These are phyloP conservation scores for Aspergillus latus DNA, from an alignment of 2,329 filamentous ascomycete species.

Conservation along the genomic window DNA sequence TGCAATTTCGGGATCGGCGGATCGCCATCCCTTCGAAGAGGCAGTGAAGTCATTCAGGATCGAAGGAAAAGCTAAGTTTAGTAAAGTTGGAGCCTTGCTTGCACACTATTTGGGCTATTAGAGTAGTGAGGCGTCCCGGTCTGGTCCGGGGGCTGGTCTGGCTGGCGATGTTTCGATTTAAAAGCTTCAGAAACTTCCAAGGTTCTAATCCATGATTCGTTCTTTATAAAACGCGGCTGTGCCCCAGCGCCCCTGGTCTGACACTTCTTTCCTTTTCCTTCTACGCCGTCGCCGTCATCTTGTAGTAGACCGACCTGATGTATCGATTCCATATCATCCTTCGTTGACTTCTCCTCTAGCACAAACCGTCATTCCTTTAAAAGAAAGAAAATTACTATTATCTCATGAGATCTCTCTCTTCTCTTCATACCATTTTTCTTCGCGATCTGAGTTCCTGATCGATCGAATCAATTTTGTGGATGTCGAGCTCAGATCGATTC, in stretches of 20 bases:
- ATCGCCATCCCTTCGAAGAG: slow-evolving; percentile 2
- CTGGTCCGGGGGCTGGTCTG: slow-evolving; percentile 1
- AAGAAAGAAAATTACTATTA: neutral
- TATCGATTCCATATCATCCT: slow-evolving; percentile 3
- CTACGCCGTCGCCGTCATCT: neutral
- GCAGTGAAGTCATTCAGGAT: slow-evolving; percentile 8
- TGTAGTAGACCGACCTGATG: slow-evolving; percentile 1
- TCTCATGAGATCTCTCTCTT: neutral
- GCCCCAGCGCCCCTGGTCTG: neutral
- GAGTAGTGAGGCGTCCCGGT: slow-evolving; percentile 9
- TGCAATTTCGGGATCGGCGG: neutral
- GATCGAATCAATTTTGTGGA: slow-evolving; percentile 12
- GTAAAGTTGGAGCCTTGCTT: slow-evolving; percentile 15
- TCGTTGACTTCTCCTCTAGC: neutral
- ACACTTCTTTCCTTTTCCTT: neutral
- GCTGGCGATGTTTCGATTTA: slow-evolving; percentile 7
- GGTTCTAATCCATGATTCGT: neutral
- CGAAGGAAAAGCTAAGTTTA: neutral
- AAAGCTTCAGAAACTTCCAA: neutral
- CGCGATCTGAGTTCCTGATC: neutral
- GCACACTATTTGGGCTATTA: slow-evolving; percentile 10
- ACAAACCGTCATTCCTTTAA: neutral
- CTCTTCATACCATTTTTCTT: neutral
- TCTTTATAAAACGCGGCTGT: neutral
- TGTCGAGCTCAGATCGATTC: slow-evolving; percentile 24